These are phyloP conservation scores for Pestalotiopsis sp. DNA, from an alignment of 2,329 filamentous ascomycete species.

Conservation along the genomic window DNA sequence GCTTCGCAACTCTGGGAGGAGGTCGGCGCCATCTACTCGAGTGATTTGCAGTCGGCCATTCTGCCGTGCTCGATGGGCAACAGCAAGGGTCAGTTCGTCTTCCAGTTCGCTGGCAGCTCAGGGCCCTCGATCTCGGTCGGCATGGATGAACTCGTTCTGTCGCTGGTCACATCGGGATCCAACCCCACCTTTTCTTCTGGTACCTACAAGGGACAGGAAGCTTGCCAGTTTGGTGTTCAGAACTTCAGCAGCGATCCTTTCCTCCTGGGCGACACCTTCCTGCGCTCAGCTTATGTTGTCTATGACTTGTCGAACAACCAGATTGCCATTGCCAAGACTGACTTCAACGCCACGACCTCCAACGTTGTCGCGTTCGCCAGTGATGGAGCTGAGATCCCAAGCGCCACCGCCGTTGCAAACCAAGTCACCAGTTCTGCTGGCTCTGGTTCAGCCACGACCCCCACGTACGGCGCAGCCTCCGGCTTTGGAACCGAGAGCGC, in stretches of 20 bases:
- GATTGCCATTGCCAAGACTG: slow-evolving; percentile 55
- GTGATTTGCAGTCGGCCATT: slow-evolving; percentile 40
- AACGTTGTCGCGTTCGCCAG: slow-evolving; percentile 55
- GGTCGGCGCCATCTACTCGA: slow-evolving; percentile 52
- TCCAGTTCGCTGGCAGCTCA: slow-evolving; percentile 51
- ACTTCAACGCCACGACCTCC: slow-evolving; percentile 55
- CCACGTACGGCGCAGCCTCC: slow-evolving; percentile 36
- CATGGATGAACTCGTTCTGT: slow-evolving; percentile 60
- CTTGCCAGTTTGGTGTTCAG: slow-evolving; percentile 61
- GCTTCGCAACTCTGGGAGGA: slow-evolving; percentile 56
- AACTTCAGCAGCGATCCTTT: slow-evolving; percentile 45
- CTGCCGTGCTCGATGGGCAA: slow-evolving; percentile 52
- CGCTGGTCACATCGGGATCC: slow-evolving; percentile 37
- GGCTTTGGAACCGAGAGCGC: slow-evolving; percentile 35
- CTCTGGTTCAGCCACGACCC: slow-evolving; percentile 23
- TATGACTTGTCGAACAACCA: slow-evolving; percentile 63
- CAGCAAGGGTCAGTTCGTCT: slow-evolving; percentile 52
- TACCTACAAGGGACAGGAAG: slow-evolving; percentile 43
- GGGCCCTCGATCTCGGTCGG: slow-evolving; percentile 54
- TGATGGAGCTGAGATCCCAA: slow-evolving; percentile 52
- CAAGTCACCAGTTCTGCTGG: slow-evolving; percentile 31
- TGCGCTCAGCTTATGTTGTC: slow-evolving; percentile 63
- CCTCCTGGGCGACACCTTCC: slow-evolving; percentile 60
- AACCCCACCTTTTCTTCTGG: slow-evolving; percentile 41
- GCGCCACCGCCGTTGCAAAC: slow-evolving; percentile 46